phyloP scores from a whole-genome alignment of 768 basidiomycete genomes.

The Hygrophorus pudorinus region DNA sequence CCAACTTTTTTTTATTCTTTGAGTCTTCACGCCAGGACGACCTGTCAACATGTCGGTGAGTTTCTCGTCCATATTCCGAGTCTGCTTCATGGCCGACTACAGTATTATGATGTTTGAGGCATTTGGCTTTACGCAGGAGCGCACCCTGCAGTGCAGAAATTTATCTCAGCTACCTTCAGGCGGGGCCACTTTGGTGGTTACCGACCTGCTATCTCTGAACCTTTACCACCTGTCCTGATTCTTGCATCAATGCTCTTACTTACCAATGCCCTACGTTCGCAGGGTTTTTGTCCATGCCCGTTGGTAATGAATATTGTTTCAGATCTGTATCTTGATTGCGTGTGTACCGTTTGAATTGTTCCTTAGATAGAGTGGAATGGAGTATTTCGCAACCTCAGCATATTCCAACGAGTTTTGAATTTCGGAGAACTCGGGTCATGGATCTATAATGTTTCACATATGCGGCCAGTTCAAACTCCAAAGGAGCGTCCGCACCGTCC shows the following conservation, averaged over 20 bases:
- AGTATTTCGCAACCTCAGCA: no score
- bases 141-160: slow-evolving; percentile 71
- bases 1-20: slow-evolving; percentile 5
- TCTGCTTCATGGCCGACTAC: slow-evolving; percentile 1
- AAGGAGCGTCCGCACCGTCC: no score
- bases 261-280: slow-evolving; percentile 1
- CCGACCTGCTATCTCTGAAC: slow-evolving; percentile 35
- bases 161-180: slow-evolving; percentile 89
- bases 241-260: slow-evolving; percentile 4
- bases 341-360: no score
- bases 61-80: slow-evolving; percentile 9
- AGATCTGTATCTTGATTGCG: no score
- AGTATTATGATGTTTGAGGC: slow-evolving; percentile 75
- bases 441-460: no score
- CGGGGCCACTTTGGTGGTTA: slow-evolving; percentile 34
- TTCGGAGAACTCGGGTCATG: no score
- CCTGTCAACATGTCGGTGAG: slow-evolving; percentile 21
- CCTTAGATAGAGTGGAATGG: no score
- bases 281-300: background rate
- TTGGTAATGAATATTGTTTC: background rate
- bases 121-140: slow-evolving; percentile 81
- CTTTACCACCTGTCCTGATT: slow-evolving; percentile 2
- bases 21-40: no score
- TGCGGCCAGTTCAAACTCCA: no score
- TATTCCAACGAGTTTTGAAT: no score